Evolutionary conservation across 1,284 basidiomycete genomes (phyloP), one percentile per base, ranked within the genome.

Genomic region (Somion occarium): DNA sequence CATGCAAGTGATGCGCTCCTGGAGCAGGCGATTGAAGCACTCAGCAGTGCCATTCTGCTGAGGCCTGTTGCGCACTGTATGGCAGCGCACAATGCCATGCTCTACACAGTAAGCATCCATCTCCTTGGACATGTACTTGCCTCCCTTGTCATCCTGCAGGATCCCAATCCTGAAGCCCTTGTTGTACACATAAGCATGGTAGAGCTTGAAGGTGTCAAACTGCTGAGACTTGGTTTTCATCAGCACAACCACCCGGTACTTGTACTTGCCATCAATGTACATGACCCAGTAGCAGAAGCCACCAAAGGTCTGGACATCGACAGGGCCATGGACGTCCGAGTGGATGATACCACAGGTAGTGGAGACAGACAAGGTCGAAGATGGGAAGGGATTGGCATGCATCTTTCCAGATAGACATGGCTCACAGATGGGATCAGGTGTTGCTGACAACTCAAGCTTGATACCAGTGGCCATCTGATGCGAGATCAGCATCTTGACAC

Each of bases 11-110:
- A 54, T 42, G 22, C 55, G 48, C 44, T 60, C 54, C 41, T 49
- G 39, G 20, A 56, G 46, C 19, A 46, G 59, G 1, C 61, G 49
- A 48, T 70, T 72, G 3, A 56, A 56, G 9, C 61, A 47, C 49
- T 72, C 67, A 23, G 65, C 67, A 22, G 66, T 59, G 12, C 68
- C 62, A 58, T 70, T 70, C 53, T 67, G 64, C 53, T 69, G 59
- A 25, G 64, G 68, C 7, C 51, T 46, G 23, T 61, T 56, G 2
- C 55, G 46, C 19, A 55, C 59, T 30, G 66, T 66, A 51, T 60
- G 63, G 47, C 64, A 46, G 3, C 59, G 30, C 4, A 42, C 44
- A 44, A 70, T 70, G 12, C 69, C 65, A 43, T 58, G 38, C 13
- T 58, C 50, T 50, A 39, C 61, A 42, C 54, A 51, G 49, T 55